Percentiles rank a stretch among this genome's conserved stretches.
Evolutionary conservation across 441 rosid genomes (phyloP).

Genomic region (Pelargonium cotyledonis): DNA sequence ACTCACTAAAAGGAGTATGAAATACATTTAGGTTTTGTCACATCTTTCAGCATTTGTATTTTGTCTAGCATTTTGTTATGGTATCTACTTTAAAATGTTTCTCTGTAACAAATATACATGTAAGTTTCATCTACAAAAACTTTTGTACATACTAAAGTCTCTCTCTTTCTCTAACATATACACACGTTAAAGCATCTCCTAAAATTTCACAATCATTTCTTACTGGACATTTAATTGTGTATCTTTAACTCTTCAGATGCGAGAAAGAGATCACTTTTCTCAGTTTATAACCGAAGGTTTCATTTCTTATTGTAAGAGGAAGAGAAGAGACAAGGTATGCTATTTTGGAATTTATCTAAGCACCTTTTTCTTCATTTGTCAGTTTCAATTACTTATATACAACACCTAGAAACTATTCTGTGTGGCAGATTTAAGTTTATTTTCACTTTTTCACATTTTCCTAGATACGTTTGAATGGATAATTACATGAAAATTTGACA

Average conservation of each 20-base stretch:
- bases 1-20: not conserved
- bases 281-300: constrained; percentile 93
- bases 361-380: not conserved
- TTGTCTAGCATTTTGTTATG: not conserved
- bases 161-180: not conserved
- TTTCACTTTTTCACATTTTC: too few species aligned
- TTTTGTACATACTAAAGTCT: too few species aligned
- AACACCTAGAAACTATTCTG: too few species aligned
- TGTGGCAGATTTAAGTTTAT: too few species aligned
- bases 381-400: too few species aligned
- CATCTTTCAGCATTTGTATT: too few species aligned
- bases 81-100: not conserved
- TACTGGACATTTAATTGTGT: not conserved
- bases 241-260: constrained; percentile 45
- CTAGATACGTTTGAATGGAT: too few species aligned
- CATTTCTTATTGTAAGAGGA: constrained; percentile 87
- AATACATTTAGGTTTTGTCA: not conserved
- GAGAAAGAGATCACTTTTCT: constrained; percentile 93
- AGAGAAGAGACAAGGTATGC: constrained; percentile 92
- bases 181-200: not conserved
- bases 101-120: not conserved
- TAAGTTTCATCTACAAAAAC: not conserved
- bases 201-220: not conserved
- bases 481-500: too few species aligned
- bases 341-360: not conserved